phyloP scores from a whole-genome alignment of 208 protist genomes.

The Angomonas deanei region DNA sequence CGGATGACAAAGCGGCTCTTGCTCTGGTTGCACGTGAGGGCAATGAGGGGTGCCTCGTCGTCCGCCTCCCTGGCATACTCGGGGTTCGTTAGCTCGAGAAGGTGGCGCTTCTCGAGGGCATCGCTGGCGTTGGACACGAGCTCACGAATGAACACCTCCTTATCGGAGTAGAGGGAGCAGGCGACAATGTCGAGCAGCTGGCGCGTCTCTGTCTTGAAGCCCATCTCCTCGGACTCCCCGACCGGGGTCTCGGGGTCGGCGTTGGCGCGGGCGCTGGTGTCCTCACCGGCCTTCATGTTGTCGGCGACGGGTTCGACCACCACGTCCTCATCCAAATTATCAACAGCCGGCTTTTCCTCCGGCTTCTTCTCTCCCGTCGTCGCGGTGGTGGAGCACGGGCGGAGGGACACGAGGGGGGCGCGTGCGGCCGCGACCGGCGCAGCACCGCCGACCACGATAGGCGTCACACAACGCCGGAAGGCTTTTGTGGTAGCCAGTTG shows the following conservation, averaged over 20 bases:
- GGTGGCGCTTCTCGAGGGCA: slow-evolving; percentile 95
- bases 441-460: background rate
- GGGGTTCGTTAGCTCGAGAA: slow-evolving; percentile 82
- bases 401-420: slow-evolving; percentile 4
- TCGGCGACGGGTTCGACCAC: slow-evolving; percentile 70
- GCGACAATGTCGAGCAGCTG: slow-evolving; percentile 98
- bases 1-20: slow-evolving; percentile 89
- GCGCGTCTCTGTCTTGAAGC: slow-evolving; percentile 97
- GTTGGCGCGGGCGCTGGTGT: slow-evolving; percentile 7
- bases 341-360: slow-evolving; percentile 16
- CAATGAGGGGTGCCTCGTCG: slow-evolving; percentile 79
- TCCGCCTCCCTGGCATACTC: slow-evolving; percentile 70
- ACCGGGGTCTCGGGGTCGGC: slow-evolving; percentile 54
- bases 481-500: slow-evolving; percentile 14
- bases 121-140: slow-evolving; percentile 97
- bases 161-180: slow-evolving; percentile 96
- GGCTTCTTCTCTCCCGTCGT: background rate
- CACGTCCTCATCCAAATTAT: slow-evolving; percentile 80
- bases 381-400: slow-evolving; percentile 7
- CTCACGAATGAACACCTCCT: slow-evolving; percentile 98
- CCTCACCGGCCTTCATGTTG: slow-evolving; percentile 12
- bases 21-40: slow-evolving; percentile 88
- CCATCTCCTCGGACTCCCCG: slow-evolving; percentile 78
- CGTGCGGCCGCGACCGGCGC: background rate
- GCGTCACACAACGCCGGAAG: background rate